A percentile compares a stretch with the other conserved stretches of the same genome.
These are phyloP conservation scores for Phaeosphaeriaceae sp. DNA, from an alignment of 2,329 filamentous ascomycete genomes.

Conservation along the genomic window DNA sequence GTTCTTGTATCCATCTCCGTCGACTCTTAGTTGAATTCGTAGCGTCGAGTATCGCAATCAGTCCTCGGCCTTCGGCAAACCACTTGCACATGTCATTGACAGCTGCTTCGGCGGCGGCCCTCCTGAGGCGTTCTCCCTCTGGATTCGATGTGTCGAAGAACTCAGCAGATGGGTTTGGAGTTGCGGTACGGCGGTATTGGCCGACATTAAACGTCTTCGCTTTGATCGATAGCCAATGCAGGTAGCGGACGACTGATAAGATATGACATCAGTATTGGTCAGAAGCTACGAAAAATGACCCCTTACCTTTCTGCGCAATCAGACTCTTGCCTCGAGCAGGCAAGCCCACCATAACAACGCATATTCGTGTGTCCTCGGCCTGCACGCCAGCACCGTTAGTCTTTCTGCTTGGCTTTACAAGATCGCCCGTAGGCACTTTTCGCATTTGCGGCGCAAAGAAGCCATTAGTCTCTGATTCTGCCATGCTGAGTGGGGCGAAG, in stretches of 20 bases:
- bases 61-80: constrained; percentile 78
- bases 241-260: constrained; percentile 69
- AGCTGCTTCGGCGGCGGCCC: constrained; percentile 87
- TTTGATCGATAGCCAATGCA: constrained; percentile 94
- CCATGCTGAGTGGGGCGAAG: constrained; percentile 29
- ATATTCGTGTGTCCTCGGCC: constrained; percentile 95
- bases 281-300: constrained; percentile 7
- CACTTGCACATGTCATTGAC: constrained; percentile 92
- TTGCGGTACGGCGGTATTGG: constrained; percentile 88
- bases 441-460: constrained; percentile 49
- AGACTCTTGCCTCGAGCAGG: constrained; percentile 96
- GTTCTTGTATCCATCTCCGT: constrained; percentile 87
- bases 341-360: constrained; percentile 97
- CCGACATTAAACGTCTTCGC: constrained; percentile 97
- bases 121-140: constrained; percentile 88
- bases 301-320: constrained; percentile 92
- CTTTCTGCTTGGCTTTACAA: constrained; percentile 52
- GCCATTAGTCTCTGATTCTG: constrained; percentile 42
- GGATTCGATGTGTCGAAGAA: constrained; percentile 93
- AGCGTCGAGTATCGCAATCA: constrained; percentile 93
- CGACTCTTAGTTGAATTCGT: constrained; percentile 94
- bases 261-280: constrained; percentile 6
- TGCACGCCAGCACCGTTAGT: constrained; percentile 74
- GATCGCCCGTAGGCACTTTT: constrained; percentile 51
- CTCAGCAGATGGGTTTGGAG: constrained; percentile 87